Evolutionary conservation across 441 rosid genomes (phyloP).

Genomic region (Euphorbia schlechtendalii): DNA sequence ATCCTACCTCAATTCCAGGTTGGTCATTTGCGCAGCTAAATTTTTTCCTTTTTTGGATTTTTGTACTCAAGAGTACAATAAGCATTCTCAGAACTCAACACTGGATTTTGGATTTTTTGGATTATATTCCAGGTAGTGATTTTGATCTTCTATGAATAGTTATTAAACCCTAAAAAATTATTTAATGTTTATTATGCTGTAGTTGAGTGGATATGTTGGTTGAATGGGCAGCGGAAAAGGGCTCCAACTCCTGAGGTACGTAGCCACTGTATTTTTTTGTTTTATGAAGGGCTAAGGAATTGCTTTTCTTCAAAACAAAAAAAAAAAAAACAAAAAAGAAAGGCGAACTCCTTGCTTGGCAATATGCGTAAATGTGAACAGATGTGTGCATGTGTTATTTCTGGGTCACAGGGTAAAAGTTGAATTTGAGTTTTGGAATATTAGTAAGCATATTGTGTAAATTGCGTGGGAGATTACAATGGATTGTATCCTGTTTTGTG

Average conservation of each 20-base stretch:
- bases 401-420: background rate
- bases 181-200: slow-evolving; percentile 23
- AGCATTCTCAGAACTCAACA: background rate
- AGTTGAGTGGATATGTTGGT: slow-evolving; percentile 99
- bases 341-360: background rate
- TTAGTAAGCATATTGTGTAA: background rate
- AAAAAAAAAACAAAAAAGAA: background rate
- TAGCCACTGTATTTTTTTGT: background rate
- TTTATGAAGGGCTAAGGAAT: background rate
- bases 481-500: background rate
- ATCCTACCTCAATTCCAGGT: slow-evolving; percentile 89
- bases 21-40: slow-evolving; percentile 1
- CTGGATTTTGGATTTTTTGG: too few species aligned
- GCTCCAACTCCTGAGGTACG: slow-evolving; percentile 85
- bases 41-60: too few species aligned
- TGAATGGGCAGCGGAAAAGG: slow-evolving; percentile 83
- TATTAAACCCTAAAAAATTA: slow-evolving; percentile 10
- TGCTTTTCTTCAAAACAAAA: background rate
- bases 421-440: background rate
- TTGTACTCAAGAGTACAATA: background rate
- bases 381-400: background rate
- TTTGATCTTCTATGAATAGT: slow-evolving; percentile 11
- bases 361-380: background rate
- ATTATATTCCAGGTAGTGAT: background rate
- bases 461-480: background rate